Evolutionary conservation across 2,329 filamentous ascomycete species (phyloP), one percentile per base, ranked within the genome.

Genomic region (Penicillium sp.): DNA sequence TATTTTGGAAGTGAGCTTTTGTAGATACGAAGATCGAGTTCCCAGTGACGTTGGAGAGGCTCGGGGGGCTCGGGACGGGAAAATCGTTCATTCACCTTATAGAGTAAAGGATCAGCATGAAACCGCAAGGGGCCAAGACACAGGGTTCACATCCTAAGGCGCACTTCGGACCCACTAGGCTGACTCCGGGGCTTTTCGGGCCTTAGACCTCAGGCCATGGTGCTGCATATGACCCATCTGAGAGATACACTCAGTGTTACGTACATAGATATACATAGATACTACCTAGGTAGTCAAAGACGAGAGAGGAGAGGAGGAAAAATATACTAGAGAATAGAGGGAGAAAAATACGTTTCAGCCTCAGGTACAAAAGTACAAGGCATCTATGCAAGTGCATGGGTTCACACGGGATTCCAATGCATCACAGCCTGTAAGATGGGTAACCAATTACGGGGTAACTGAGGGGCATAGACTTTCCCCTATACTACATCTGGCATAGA

Each of bases 91-190:
- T 53, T 54, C 28, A 33, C 49, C 47, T 10, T 6, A 53, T 44
- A 9, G 23, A 48, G 54, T 46, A 49, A 47, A 28, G 32, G 54
- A 57, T 57, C 54, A 18, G 45, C 54, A 24, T 57, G 58, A 60
- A 60, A 59, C 58, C 47, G 49, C 32, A 18, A 35, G 38, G 43
- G 42, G 42, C 32, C 41, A 42, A 42, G 41, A 42, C 40, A 10
- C 45, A 54, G 50, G 52, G 15, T 33, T 49, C 24, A 35, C 47
- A 27, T 18, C 33, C 45, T 46, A 44, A 54, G 54, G 54, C 54
- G 42, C 15, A 50, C 42, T 48, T 15, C 27, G 46, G 47, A 47
- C 45, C 56, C 54, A 55, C 56, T 47, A 57, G 54, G 54, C 54
- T 52, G 57, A 59, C 37, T 46, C 35, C 12, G 29, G 40, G 35